Conservation (phyloP, 2,329 filamentous ascomycete species). For the Hymenoscyphus fraxineus region DNA sequence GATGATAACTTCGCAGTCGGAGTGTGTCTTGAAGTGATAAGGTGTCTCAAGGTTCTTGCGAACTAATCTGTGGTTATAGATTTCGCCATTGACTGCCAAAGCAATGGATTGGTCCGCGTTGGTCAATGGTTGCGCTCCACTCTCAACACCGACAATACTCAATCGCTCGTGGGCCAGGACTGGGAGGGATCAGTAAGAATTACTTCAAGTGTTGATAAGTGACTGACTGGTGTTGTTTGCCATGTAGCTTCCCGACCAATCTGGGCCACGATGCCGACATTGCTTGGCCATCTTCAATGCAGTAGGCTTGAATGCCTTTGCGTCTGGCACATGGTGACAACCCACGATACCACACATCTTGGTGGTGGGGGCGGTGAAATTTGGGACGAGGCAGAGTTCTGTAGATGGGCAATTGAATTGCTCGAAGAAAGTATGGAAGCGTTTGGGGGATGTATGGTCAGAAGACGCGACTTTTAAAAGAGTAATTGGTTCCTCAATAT, state of each 20-base stretch:
- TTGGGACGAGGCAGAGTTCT: neutral
- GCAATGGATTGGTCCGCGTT: slow-evolving; percentile 85
- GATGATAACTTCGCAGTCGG: slow-evolving; percentile 98
- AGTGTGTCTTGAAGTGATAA: slow-evolving; percentile 98
- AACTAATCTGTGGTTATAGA: slow-evolving; percentile 97
- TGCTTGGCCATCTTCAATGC: slow-evolving; percentile 91
- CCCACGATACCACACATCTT: slow-evolving; percentile 26
- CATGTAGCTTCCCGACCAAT: slow-evolving; percentile 94
- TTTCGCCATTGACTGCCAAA: slow-evolving; percentile 97
- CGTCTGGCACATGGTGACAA: slow-evolving; percentile 72
- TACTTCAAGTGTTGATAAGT: neutral
- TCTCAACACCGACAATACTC: slow-evolving; percentile 92
- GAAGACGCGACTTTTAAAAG: neutral
- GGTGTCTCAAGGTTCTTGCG: slow-evolving; percentile 78
- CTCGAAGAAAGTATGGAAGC: neutral
- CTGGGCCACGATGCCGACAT: slow-evolving; percentile 96
- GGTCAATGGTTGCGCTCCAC: slow-evolving; percentile 90
- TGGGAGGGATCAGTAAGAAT: slow-evolving; percentile 38
- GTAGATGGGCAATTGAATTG: neutral
- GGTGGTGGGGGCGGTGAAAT: slow-evolving; percentile 9
- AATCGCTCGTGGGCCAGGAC: slow-evolving; percentile 96
- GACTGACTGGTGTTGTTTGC: slow-evolving; percentile 83
- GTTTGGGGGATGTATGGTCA: neutral
- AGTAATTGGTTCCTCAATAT: neutral
- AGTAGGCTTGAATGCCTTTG: slow-evolving; percentile 92